Conservation (phyloP, 257 asterid species). For the Solanum pennellii region DNA sequence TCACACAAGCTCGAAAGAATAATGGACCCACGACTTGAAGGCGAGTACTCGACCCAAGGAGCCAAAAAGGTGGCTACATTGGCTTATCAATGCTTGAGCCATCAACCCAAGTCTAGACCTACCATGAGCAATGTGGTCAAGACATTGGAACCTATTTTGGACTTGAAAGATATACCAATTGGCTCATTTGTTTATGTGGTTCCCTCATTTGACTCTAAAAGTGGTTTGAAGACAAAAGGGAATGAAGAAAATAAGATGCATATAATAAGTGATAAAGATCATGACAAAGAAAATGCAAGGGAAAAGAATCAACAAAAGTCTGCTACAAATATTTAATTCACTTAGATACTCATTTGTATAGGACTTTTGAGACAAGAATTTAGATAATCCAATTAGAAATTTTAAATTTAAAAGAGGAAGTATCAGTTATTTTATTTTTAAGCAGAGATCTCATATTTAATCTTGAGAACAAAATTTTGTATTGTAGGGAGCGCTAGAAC, state of each 20-base stretch:
- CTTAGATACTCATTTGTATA: constrained; percentile 33
- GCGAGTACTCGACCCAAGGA: constrained; percentile 51
- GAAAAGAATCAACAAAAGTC: constrained; percentile 20
- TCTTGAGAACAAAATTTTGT: background rate
- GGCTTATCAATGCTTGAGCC: constrained; percentile 59
- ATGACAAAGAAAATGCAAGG: background rate
- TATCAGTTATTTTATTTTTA: background rate
- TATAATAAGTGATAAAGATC: background rate
- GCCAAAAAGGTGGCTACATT: constrained; percentile 55
- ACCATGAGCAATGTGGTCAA: constrained; percentile 50
- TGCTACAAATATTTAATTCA: constrained; percentile 16
- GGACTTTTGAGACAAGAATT: constrained; percentile 6
- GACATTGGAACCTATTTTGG: constrained; percentile 35
- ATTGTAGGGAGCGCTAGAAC: background rate
- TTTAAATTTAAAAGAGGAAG: too few relatives aligned
- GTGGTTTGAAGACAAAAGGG: constrained; percentile 1
- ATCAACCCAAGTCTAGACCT: constrained; percentile 50
- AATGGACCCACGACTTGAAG: constrained; percentile 65
- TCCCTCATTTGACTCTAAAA: constrained; percentile 7
- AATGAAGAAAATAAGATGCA: background rate
- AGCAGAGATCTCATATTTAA: background rate
- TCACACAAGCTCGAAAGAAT: constrained; percentile 38
- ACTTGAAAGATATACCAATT: constrained; percentile 29
- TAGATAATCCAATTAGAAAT: constrained; percentile 2
- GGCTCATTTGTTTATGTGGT: constrained; percentile 51